Conservation (phyloP, 163 green algal species). For the Coccomyxa subellipsoidea region DNA sequence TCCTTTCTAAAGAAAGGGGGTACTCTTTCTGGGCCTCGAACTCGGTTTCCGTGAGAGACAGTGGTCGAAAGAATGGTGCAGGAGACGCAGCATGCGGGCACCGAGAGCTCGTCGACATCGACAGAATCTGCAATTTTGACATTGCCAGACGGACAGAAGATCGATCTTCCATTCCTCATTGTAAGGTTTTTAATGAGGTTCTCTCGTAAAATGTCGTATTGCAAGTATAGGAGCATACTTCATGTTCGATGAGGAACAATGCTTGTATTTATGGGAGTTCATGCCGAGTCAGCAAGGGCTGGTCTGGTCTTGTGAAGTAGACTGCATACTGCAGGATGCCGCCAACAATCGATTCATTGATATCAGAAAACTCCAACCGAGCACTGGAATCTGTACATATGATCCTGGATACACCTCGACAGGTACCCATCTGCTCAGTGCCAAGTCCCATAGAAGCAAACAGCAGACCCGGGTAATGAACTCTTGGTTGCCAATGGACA, state of each 20-base stretch:
- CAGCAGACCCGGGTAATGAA: too few relatives aligned
- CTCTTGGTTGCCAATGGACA: too few relatives aligned
- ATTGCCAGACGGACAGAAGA: background rate
- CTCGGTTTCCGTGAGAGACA: too few relatives aligned
- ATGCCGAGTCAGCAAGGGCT: background rate
- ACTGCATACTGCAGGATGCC: constrained; percentile 20
- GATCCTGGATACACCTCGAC: constrained; percentile 69
- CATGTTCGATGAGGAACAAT: too few relatives aligned
- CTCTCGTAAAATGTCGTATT: too few relatives aligned
- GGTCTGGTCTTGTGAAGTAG: background rate
- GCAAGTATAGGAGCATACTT: too few relatives aligned
- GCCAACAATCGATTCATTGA: constrained; percentile 48
- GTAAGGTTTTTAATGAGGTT: background rate
- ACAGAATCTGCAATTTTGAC: background rate
- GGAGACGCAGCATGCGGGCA: background rate
- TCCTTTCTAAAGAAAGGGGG: too few relatives aligned
- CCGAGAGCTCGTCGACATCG: background rate
- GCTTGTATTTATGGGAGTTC: too few relatives aligned
- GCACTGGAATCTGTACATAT: constrained; percentile 68
- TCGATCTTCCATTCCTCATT: background rate
- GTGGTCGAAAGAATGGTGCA: background rate
- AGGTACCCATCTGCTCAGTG: too few relatives aligned
- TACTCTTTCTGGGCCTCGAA: too few relatives aligned
- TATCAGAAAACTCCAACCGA: constrained; percentile 48
- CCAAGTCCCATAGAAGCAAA: too few relatives aligned